phyloP scores from a whole-genome alignment of 129 eudicot genomes.

The Solidago caesia region DNA sequence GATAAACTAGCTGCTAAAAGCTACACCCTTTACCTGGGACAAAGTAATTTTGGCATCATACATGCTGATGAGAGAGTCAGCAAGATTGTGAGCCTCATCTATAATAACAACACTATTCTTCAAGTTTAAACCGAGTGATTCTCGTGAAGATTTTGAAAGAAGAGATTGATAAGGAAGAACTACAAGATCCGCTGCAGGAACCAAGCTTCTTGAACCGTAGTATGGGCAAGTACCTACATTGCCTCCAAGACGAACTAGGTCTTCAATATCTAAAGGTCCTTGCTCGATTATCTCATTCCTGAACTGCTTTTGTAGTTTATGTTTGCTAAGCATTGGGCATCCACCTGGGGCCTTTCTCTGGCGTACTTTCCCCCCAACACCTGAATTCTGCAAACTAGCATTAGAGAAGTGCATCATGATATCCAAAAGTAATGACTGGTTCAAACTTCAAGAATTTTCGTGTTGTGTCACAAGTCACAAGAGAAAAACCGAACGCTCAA shows the following conservation, averaged over 20 bases:
- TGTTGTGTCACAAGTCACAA: too few relatives aligned
- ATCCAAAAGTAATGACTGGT: not conserved
- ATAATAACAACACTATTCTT: slow-evolving; percentile 76
- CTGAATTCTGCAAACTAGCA: slow-evolving; percentile 52
- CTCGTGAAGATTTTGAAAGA: slow-evolving; percentile 92
- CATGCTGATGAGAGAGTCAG: slow-evolving; percentile 95
- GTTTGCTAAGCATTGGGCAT: slow-evolving; percentile 88
- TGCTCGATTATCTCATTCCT: slow-evolving; percentile 49
- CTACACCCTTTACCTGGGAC: slow-evolving; percentile 56
- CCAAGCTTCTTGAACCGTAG: slow-evolving; percentile 88
- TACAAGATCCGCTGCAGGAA: slow-evolving; percentile 86
- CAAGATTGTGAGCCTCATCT: slow-evolving; percentile 96
- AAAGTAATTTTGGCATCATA: slow-evolving; percentile 76
- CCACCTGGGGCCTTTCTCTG: slow-evolving; percentile 62
- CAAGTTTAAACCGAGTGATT: slow-evolving; percentile 83
- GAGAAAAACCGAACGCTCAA: too few relatives aligned
- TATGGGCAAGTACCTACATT: slow-evolving; percentile 82
- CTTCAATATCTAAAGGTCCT: slow-evolving; percentile 87
- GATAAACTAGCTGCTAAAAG: slow-evolving; percentile 1
- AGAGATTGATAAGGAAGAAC: slow-evolving; percentile 97
- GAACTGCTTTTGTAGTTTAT: slow-evolving; percentile 60
- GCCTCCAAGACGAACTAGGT: slow-evolving; percentile 77
- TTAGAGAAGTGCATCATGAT: slow-evolving; percentile 15
- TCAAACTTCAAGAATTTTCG: too few relatives aligned
- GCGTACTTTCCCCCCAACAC: slow-evolving; percentile 52